Base-by-base conservation (phyloP, 2,329 filamentous ascomycete species). In the Alternaria postmessia region DNA sequence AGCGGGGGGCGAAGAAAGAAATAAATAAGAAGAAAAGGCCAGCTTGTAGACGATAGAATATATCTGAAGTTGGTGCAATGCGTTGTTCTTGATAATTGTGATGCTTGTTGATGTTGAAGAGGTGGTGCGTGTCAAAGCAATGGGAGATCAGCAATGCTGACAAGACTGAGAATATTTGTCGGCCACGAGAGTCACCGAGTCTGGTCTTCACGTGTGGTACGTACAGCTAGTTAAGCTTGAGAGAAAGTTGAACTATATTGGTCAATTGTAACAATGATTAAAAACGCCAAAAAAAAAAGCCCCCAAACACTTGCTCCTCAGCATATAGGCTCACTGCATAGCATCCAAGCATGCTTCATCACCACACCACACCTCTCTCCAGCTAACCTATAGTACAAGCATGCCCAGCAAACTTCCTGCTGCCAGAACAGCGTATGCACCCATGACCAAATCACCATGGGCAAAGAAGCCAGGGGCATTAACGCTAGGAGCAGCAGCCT, bases 341-440 rank as follows among this genome's bases (percentile, higher is more conserved):
- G 34, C 46, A 49, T 38, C 32, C 30, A 49, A 38, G 20, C 16
- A 18, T 26, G 1, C 8, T 49, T 36, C 20, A 8, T 38, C 34
- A 49, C 32, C 46, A 18, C 2, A 2, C 16, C 30, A 18, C 30
- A 3, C 16, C 30, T 12, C 32, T 24, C 32, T 3, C 4, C 24
- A 39, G 8, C 51, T 28, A 1, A 11, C 39, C 62, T 52, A 74
- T 49, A 75, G 56, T 9, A 62, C 62, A 44, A 75, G 61, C 71
- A 77, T 76, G 7, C 73, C 73, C 1, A 70, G 36, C 42, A 74
- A 55, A 34, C 71, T 74, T 7, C 65, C 64, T 2, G 59, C 59
- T 4, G 67, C 71, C 42, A 76, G 44, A 3, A 52, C 41, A 36
- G 59, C 63, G 60, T 72, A 77, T 3, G 54, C 60, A 3, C 54